Conservation (phyloP, 1,284 basidiomycete genomes). For the Mycosarcoma mackinlayi region DNA sequence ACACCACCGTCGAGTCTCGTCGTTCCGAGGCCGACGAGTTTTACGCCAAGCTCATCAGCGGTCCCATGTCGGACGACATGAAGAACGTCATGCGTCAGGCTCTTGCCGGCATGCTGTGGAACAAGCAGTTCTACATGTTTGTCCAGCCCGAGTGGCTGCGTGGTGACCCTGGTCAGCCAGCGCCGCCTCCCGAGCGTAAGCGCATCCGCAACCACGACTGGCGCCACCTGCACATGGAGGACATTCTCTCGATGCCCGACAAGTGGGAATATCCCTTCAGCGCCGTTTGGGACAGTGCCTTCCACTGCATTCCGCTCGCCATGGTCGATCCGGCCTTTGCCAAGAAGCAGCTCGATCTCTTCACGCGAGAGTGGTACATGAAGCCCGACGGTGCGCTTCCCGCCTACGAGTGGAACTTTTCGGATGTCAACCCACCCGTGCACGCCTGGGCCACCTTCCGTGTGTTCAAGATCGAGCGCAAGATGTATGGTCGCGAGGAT, state of each 20-base stretch:
- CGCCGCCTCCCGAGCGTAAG: constrained; percentile 90
- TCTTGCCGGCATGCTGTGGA: constrained; percentile 97
- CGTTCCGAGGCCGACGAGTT: constrained; percentile 95
- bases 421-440: constrained; percentile 95
- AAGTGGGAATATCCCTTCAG: constrained; percentile 83
- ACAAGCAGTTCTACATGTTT: constrained; percentile 96
- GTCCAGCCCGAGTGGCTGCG: constrained; percentile 95
- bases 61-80: constrained; percentile 86
- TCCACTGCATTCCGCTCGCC: constrained; percentile 96
- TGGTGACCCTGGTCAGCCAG: constrained; percentile 92
- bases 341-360: constrained; percentile 94
- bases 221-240: constrained; percentile 90
- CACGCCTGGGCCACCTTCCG: constrained; percentile 81
- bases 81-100: constrained; percentile 97
- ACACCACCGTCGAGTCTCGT: constrained; percentile 81
- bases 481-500: constrained; percentile 90
- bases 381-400: constrained; percentile 98
- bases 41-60: constrained; percentile 78
- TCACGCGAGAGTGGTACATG: constrained; percentile 97
- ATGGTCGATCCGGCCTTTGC: constrained; percentile 94
- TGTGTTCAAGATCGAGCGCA: constrained; percentile 84
- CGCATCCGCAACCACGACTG: constrained; percentile 80
- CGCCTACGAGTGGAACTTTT: constrained; percentile 99
- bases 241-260: constrained; percentile 98
- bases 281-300: constrained; percentile 86